Base-by-base conservation (phyloP, 495 filamentous ascomycete genomes). In the Aspergillus biplanus region DNA sequence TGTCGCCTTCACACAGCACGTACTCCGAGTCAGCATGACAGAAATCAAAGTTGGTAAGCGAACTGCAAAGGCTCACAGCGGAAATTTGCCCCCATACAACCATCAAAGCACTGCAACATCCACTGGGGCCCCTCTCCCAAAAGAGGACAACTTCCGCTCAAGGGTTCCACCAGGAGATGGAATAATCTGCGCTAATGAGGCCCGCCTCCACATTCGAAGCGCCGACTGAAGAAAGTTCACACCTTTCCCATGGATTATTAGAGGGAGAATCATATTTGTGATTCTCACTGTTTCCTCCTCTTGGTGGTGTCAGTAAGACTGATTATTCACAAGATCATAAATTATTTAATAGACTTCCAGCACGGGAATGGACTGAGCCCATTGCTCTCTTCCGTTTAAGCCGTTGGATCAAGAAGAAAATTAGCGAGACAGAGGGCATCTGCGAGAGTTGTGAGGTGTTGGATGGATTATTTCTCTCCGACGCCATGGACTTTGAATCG, bases 151-250 rank as follows among this genome's bases (percentile, higher is more conserved):
- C 33, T 46, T 18, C 50, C 32, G 53, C 27, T 39, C n/a, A 48
- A 42, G 21, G 52, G 21, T 56, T 56, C 56, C 63, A 65, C 65
- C 55, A 64, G 53, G 59, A 58, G 55, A 52, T 33, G 54, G 6
- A 18, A 16, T 55, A 59, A 54, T 48, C 59, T 50, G 59, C 59
- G 42, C 55, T 59, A 49, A 56, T 18, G 32, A 27, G 27, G 31
- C 58, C 59, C 64, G 56, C 63, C 53, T 64, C 58, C 61, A 67
- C 46, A 57, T 33, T 44, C 5, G 53, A 15, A 21, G 27, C 46
- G 6, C 11, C 42, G 11, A 52, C 58, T n/a, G n/a, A 33, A 60
- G 16, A 52, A 48, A 60, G 58, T 60, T 50, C 34, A 48, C 47
- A 18, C n/a, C 16, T 27, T 27, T 27, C 21, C 21, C 21, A 27